Evolutionary conservation across 2,329 filamentous ascomycete species (phyloP), one percentile per base, ranked within the genome.

Genomic region (Lecanicillium sp.): DNA sequence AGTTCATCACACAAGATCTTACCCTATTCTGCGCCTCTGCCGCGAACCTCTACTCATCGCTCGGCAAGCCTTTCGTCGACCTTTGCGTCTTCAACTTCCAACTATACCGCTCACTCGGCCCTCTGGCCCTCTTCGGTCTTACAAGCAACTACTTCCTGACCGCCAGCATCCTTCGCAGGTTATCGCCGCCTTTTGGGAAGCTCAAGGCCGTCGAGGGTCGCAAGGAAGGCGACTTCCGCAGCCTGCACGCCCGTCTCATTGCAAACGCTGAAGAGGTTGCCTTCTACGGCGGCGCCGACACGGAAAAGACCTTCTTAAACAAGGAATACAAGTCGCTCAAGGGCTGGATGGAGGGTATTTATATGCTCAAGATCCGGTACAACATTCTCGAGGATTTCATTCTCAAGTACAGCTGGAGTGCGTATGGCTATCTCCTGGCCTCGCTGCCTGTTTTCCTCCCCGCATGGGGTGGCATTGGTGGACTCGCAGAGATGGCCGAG

Each of bases 371-470:
- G 68, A 95, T 98, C 55, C 84, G 90, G 14, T 98, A 98, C 72
- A 98, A 97, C 64, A 98, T 98, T 72, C 81, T 98, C 1, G 93
- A 98, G 63, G 93, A 98, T 64, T 95, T 98, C 60, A 89, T 98
- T 41, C 73, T 98, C 51, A 98, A 98, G 65, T 98, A 98, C 64
- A 93, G 89, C 55, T 98, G 93, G 93, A 97, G 90, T 54, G 93
- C 93, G 0, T 95, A 96, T 61, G 93, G 93, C 29, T 98, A 98
- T 60, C 77, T 97, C 29, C 77, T 98, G 49, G 93, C 91, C 1
- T 94, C 91, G 3, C 74, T 98, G 10, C 93, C 93, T 0, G 85
- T 97, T 40, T 98, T 97, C 69, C 74, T 98, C 15, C 93, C 93
- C 0, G 87, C 89, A 1, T 95, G 93, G 89, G 90, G 90, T 48